Evolutionary conservation across 176 grass and related monocot species (phyloP).

Genomic region (Musa schizocarpa): DNA sequence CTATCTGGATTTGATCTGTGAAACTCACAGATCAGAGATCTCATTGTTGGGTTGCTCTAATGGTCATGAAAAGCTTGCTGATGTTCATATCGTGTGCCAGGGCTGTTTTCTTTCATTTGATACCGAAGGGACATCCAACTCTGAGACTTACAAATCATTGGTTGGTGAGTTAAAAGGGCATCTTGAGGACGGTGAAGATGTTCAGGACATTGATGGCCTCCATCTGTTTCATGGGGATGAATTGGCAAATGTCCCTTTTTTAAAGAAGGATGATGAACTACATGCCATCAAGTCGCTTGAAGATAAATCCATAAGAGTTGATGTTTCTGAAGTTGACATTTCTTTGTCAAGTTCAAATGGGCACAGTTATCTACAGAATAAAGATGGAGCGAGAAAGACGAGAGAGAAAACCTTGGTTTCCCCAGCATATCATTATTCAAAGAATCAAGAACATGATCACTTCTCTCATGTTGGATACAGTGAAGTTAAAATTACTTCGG

Average conservation of each 20-base stretch:
- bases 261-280: conserved; percentile 2
- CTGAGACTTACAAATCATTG: conserved; percentile 9
- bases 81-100: conserved; percentile 42
- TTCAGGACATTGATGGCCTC: background rate
- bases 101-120: conserved; percentile 37
- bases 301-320: conserved; percentile 21
- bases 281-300: background rate
- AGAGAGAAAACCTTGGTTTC: conserved; percentile 25
- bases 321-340: conserved; percentile 23
- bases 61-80: conserved; percentile 60
- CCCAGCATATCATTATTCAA: conserved; percentile 35
- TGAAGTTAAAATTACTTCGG: conserved; percentile 55
- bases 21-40: conserved; percentile 66
- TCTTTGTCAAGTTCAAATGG: conserved; percentile 28
- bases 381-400: conserved; percentile 5
- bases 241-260: background rate
- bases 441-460: conserved; percentile 11
- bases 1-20: conserved; percentile 75
- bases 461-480: conserved; percentile 34
- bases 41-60: conserved; percentile 58
- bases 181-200: background rate
- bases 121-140: too few relatives aligned
- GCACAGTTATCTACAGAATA: too few relatives aligned
- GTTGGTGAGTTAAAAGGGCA: background rate
- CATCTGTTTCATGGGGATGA: conserved; percentile 3